These are phyloP conservation scores for Chrysopogon serrulatus DNA, from an alignment of 176 grass and related monocot species.

Conservation along the genomic window DNA sequence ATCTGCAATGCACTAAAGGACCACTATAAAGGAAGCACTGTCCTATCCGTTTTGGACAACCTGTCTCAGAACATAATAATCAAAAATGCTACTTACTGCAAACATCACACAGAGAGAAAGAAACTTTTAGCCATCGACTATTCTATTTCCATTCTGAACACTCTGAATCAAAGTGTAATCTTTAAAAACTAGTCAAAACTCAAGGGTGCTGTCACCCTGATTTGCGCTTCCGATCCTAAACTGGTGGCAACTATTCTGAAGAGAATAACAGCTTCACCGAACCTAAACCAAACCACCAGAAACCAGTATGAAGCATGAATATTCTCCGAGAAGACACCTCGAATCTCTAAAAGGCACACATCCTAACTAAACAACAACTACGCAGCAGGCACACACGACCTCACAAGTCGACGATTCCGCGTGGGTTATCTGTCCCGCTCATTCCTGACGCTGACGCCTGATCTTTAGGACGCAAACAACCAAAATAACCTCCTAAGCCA, in stretches of 20 bases:
- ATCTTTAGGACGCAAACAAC: slow-evolving; percentile 10
- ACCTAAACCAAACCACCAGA: neutral
- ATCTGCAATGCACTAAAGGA: neutral
- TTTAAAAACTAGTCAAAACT: neutral
- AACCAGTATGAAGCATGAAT: slow-evolving; percentile 12
- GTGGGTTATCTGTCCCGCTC: neutral
- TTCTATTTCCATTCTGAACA: neutral
- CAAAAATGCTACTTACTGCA: neutral
- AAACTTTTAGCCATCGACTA: neutral
- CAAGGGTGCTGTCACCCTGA: neutral
- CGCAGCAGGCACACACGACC: neutral
- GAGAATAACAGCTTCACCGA: neutral
- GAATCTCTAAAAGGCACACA: slow-evolving; percentile 12
- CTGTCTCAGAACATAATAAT: neutral
- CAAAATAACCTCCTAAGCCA: neutral
- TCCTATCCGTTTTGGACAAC: neutral
- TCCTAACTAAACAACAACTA: slow-evolving; percentile 28
- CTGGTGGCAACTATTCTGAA: neutral
- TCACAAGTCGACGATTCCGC: neutral
- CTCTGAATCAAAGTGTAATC: neutral
- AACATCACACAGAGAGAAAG: neutral
- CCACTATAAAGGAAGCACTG: neutral
- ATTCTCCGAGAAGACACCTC: neutral
- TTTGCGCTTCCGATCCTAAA: neutral
- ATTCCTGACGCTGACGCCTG: slow-evolving; percentile 24